Evolutionary conservation across 2,329 filamentous ascomycete species (phyloP), one percentile per base, ranked within the genome.

Genomic region (Cytospora chrysosperma): DNA sequence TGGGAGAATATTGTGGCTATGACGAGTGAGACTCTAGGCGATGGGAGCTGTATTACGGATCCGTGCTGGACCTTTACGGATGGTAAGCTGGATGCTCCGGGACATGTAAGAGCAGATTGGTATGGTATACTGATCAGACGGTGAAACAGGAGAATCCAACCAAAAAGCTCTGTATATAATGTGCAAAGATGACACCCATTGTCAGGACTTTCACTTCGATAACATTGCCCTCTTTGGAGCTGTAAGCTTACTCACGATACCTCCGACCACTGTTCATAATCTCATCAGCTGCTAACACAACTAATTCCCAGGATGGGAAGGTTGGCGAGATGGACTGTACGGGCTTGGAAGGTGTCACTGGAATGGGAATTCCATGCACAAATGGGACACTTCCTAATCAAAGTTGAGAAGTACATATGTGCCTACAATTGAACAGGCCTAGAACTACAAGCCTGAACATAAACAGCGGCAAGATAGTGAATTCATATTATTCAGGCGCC

Each of bases 291-390:
- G 2, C 43, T 47, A 47, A 47, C n/a, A 47, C 8, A 6, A 21
- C n/a, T 47, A 4, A 7, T 12, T 34, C n/a, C 21, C 53, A 67
- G 63, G 52, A 67, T 24, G 68, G 68, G 6, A 40, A 65, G 15
- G 53, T 67, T 8, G 68, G 66, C 13, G 50, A 67, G 51, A 69
- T 69, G 65, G 68, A 69, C 30, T 70, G 68, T 57, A 67, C 67
- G 17, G 67, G 68, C 3, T 56, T 70, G 19, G 61, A 70, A 21
- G 67, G 67, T 4, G 64, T 67, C 6, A 54, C 61, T 15, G 65
- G 63, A 5, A 70, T 70, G 67, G 68, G 68, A 9, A 63, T 68
- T 49, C 58, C 67, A 9, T 70, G 68, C 43, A 70, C 68, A n/a
- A 70, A 70, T 30, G 64, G 57, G 27, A 65, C 56, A 2, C 28